phyloP scores from a whole-genome alignment of 2,329 filamentous ascomycete genomes.

The Epichloe hybrida region DNA sequence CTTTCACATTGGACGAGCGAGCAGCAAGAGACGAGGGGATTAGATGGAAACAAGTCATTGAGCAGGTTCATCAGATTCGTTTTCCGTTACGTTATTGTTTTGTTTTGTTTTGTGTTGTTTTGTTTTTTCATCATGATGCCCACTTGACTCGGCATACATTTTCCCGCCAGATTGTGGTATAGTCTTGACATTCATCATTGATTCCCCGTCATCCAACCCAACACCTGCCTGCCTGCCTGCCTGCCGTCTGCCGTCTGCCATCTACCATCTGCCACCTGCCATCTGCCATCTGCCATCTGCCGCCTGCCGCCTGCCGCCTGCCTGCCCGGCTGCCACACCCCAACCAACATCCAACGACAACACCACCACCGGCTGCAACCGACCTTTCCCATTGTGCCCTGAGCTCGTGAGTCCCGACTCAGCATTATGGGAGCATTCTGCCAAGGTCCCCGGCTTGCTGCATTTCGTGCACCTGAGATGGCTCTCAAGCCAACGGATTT shows the following conservation, averaged over 20 bases:
- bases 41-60: not conserved
- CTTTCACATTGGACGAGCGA: not conserved
- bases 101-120: not conserved
- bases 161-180: not conserved
- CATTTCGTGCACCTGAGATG: constrained; percentile 2
- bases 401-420: not conserved
- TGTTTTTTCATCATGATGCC: not conserved
- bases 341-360: not conserved
- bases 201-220: too few relatives aligned
- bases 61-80: not conserved
- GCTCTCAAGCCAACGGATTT: not conserved
- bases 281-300: too few relatives aligned
- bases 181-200: not conserved
- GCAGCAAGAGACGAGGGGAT: not conserved
- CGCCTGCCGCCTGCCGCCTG: too few relatives aligned
- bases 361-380: not conserved
- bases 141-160: not conserved
- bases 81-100: not conserved
- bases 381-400: not conserved
- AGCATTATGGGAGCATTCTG: constrained; percentile 5
- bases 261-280: too few relatives aligned
- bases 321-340: not conserved
- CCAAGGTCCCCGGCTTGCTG: constrained; percentile 1
- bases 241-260: too few relatives aligned
- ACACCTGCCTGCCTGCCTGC: too few relatives aligned